These are phyloP conservation scores for Zelonia costaricensis DNA, from an alignment of 208 protist genomes.

Conservation along the genomic window DNA sequence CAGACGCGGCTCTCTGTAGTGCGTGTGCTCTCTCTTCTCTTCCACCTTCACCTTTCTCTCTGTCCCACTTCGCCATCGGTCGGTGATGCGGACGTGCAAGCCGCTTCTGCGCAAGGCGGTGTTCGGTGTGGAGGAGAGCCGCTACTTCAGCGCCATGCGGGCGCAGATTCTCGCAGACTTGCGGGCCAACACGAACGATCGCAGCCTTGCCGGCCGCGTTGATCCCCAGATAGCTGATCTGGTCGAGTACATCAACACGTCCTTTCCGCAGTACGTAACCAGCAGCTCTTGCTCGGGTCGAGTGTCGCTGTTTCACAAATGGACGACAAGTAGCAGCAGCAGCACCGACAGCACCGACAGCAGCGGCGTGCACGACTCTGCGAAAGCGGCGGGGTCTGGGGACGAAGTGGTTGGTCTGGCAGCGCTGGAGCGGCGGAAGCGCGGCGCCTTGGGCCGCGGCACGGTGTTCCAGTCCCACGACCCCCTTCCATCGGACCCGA, in stretches of 20 bases:
- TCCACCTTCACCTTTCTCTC: not conserved
- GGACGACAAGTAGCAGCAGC: constrained; percentile 10
- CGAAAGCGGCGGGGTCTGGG: too few relatives aligned
- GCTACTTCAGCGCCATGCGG: constrained; percentile 42
- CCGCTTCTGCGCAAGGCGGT: constrained; percentile 20
- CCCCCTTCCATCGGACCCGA: constrained; percentile 32
- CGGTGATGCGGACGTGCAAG: constrained; percentile 7
- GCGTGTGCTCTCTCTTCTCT: not conserved
- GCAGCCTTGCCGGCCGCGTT: constrained; percentile 74
- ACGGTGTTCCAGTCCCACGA: constrained; percentile 80
- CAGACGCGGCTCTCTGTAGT: too few relatives aligned
- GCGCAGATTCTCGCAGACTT: constrained; percentile 56
- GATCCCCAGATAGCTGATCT: constrained; percentile 55
- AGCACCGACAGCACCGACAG: not conserved
- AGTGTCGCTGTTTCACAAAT: constrained; percentile 75
- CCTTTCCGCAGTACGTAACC: constrained; percentile 71
- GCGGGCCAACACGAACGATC: constrained; percentile 58
- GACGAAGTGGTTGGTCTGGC: too few relatives aligned
- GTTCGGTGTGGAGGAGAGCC: constrained; percentile 33
- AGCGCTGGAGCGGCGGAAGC: constrained; percentile 54
- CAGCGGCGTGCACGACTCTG: not conserved
- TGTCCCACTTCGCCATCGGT: not conserved
- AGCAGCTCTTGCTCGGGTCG: constrained; percentile 80
- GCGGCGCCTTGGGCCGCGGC: constrained; percentile 61
- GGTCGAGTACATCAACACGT: constrained; percentile 57